Base-by-base conservation (phyloP, 345 rosid genomes). In the Sisymbrium irio region DNA sequence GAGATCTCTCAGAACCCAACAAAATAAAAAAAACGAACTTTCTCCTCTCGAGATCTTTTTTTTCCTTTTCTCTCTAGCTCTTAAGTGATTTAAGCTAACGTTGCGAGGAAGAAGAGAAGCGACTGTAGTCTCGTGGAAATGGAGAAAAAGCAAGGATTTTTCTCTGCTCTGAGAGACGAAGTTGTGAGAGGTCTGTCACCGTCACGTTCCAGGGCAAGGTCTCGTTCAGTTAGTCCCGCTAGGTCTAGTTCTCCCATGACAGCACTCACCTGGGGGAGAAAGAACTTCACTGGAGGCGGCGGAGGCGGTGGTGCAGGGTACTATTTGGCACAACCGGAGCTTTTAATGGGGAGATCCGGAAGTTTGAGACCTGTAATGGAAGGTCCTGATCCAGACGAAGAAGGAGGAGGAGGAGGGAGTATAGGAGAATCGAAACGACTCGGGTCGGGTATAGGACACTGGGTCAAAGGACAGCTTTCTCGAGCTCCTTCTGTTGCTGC, bases 81-180 rank as follows among this genome's bases (percentile, higher is more conserved):
- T 36, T 20, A 11, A 10, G 13, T 8, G 11, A 5, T 8, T 28
- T 25, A 51, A 33, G 65, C 33, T 61, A 54, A 47, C 33, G 51
- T 47, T 36, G 12, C 27, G 54, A 35, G 8, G 76, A 25, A 59
- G 60, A 60, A 58, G 61, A 69, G 27, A 8, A 11, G 45, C 12
- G 5, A 28, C 36, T 9, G 40, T 47, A 13, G 36, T 30, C 20
- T 4, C 0, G 0, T 22, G 1, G 5, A 10, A 57, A 95, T 95
- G 98, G 99, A 95, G 81, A 95, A 84, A 72, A 92, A 86, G 59
- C 96, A 92, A 72, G 87, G 94, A 11, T 95, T 95, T 70, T 90
- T 95, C 84, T 83, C 97, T 4, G 80, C 96, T 47, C 92, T 95
- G 13, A 95, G 84, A 79, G 85, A 87, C 3, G 98, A 91, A 70